Evolutionary conservation across 768 basidiomycete species (phyloP).

Genomic region (Astraeus odoratus): DNA sequence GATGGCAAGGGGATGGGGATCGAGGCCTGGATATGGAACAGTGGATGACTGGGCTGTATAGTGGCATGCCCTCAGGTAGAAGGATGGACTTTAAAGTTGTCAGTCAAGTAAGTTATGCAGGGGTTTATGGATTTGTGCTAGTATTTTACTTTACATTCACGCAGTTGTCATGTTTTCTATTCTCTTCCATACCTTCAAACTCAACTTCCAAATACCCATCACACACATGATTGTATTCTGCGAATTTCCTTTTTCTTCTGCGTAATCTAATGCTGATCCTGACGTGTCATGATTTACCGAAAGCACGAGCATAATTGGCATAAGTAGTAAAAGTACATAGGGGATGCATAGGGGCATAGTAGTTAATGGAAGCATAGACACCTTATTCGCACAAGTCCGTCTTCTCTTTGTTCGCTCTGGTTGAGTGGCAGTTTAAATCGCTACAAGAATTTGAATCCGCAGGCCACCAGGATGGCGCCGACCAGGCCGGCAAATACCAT

Average conservation of each 20-base stretch:
- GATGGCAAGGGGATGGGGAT: constrained; percentile 43
- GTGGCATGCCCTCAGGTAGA: neutral
- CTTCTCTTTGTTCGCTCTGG: neutral
- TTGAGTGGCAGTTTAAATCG: constrained; percentile 15
- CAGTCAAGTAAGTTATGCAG: constrained; percentile 9
- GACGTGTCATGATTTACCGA: neutral
- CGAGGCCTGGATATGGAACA: constrained; percentile 32
- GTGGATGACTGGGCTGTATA: constrained; percentile 56
- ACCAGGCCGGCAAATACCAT: constrained; percentile 25
- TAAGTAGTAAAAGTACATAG: constrained; percentile 5
- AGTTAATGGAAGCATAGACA: constrained; percentile 8
- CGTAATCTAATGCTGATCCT: too few species aligned
- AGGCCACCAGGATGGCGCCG: constrained; percentile 25
- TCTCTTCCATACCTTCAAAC: neutral
- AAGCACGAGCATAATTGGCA: constrained; percentile 15
- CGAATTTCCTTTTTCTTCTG: neutral
- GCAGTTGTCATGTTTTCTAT: neutral
- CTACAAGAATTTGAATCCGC: constrained; percentile 27
- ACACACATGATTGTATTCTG: neutral
- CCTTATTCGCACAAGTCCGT: neutral
- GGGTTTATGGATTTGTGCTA: constrained; percentile 6
- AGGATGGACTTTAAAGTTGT: neutral
- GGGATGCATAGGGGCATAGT: constrained; percentile 6
- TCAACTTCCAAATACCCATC: constrained; percentile 1
- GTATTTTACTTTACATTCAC: neutral